Conservation (phyloP, 2,329 filamentous ascomycete genomes). For the Setomelanomma holmii region DNA sequence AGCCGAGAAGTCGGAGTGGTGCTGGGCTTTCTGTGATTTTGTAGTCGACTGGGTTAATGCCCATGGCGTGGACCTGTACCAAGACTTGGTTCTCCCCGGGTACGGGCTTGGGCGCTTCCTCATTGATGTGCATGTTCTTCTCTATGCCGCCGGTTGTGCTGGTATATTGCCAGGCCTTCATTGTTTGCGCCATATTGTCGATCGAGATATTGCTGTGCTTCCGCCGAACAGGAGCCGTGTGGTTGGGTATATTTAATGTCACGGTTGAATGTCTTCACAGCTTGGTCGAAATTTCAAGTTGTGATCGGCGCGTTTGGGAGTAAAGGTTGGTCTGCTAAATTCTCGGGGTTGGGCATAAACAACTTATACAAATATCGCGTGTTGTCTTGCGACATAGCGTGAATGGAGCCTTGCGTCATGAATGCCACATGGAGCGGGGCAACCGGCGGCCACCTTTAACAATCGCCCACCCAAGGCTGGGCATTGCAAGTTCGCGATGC, state of each 20-base stretch:
- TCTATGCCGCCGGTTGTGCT: slow-evolving; percentile 57
- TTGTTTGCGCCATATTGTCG: slow-evolving; percentile 46
- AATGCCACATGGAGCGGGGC: neutral
- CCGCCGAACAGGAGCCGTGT: neutral
- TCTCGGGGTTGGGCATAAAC: no score
- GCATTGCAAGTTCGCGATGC: neutral
- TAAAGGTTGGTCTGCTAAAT: no score
- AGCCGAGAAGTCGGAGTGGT: slow-evolving; percentile 40
- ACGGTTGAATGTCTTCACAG: no score
- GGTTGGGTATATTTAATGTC: neutral
- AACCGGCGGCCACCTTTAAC: neutral
- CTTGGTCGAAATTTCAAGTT: no score
- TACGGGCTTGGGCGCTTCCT: slow-evolving; percentile 51
- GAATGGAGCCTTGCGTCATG: neutral
- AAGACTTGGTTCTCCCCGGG: slow-evolving; percentile 58
- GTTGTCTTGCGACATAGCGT: neutral
- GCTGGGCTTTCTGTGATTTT: slow-evolving; percentile 63
- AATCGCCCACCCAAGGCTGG: neutral
- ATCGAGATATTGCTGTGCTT: neutral
- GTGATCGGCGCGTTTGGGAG: no score
- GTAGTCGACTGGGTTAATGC: slow-evolving; percentile 70
- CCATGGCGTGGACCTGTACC: slow-evolving; percentile 60
- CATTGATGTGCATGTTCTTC: slow-evolving; percentile 58
- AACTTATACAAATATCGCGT: neutral
- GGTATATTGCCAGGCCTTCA: slow-evolving; percentile 67